These are phyloP conservation scores for Trypanosoma theileri DNA, from an alignment of 208 protist genomes.

Conservation along the genomic window DNA sequence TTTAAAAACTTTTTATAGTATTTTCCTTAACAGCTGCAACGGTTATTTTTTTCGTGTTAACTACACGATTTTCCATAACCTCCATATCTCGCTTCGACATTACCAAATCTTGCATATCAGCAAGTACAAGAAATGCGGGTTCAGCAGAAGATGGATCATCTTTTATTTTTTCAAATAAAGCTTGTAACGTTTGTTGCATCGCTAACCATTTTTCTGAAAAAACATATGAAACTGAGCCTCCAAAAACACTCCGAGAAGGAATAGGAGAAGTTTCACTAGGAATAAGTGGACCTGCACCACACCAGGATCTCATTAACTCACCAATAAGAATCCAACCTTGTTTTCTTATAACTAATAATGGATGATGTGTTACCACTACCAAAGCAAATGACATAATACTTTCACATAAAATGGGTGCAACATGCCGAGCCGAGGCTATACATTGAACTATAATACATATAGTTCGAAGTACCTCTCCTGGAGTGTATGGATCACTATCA, in stretches of 20 bases:
- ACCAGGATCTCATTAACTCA: constrained; percentile 53
- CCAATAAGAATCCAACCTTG: constrained; percentile 41
- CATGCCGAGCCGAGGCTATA: constrained; percentile 25
- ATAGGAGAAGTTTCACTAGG: constrained; percentile 16
- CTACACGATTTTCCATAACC: constrained; percentile 28
- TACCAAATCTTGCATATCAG: constrained; percentile 54
- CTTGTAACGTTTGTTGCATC: constrained; percentile 35
- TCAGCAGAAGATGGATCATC: constrained; percentile 37
- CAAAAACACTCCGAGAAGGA: constrained; percentile 14
- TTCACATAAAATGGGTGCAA: constrained; percentile 29
- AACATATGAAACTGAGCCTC: constrained; percentile 25
- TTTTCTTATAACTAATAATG: constrained; percentile 28
- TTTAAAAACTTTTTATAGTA: not conserved
- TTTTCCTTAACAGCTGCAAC: not conserved
- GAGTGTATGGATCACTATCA: constrained; percentile 58
- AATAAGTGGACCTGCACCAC: constrained; percentile 45
- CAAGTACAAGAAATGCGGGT: constrained; percentile 48
- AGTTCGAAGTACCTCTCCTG: constrained; percentile 47
- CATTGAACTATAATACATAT: constrained; percentile 35
- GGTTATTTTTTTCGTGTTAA: constrained; percentile 12
- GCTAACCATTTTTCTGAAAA: constrained; percentile 47
- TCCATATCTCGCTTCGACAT: constrained; percentile 40
- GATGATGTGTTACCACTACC: constrained; percentile 30
- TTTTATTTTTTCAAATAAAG: constrained; percentile 39
- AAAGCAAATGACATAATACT: constrained; percentile 37